A percentile compares a stretch with the other conserved stretches of the same genome.
Evolutionary conservation across 176 grass and related monocot genomes (phyloP).

Genomic region (Carex parvula): DNA sequence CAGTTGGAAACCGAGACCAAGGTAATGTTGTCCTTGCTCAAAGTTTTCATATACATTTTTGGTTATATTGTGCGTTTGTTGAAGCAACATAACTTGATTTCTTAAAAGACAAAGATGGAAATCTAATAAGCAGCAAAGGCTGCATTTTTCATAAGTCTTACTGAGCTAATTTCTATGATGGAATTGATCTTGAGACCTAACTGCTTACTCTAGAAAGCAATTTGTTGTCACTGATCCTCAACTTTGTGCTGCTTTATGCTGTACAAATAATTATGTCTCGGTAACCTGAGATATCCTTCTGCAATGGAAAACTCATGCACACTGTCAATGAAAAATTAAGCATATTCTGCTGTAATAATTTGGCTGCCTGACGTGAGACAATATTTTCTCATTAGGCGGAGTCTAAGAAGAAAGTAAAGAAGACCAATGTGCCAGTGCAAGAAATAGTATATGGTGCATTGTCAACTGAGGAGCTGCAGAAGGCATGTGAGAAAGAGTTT

Average conservation of each 20-base stretch:
- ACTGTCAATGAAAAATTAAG: background rate
- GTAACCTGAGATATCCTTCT: background rate
- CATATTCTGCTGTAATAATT: background rate
- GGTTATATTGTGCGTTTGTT: background rate
- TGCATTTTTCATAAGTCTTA: background rate
- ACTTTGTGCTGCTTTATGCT: background rate
- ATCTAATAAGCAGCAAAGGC: background rate
- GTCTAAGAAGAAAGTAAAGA: conserved; percentile 89
- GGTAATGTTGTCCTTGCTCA: conserved; percentile 28
- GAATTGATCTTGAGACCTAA: background rate
- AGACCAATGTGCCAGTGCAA: conserved; percentile 57
- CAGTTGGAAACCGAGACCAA: conserved; percentile 91
- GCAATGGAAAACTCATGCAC: background rate
- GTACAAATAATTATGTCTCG: background rate
- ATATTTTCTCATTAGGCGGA: conserved; percentile 41
- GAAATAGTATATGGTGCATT: conserved; percentile 77
- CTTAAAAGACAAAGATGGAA: background rate
- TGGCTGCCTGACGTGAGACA: background rate
- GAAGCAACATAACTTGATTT: background rate
- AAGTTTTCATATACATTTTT: background rate
- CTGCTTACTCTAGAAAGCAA: background rate
- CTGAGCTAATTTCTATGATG: background rate
- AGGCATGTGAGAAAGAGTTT: conserved; percentile 79
- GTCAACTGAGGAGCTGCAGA: conserved; percentile 54
- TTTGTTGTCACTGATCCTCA: background rate